Evolutionary conservation across 495 filamentous ascomycete genomes (phyloP), one percentile per base, ranked within the genome.

Genomic region (Mytilinidion resinicola): DNA sequence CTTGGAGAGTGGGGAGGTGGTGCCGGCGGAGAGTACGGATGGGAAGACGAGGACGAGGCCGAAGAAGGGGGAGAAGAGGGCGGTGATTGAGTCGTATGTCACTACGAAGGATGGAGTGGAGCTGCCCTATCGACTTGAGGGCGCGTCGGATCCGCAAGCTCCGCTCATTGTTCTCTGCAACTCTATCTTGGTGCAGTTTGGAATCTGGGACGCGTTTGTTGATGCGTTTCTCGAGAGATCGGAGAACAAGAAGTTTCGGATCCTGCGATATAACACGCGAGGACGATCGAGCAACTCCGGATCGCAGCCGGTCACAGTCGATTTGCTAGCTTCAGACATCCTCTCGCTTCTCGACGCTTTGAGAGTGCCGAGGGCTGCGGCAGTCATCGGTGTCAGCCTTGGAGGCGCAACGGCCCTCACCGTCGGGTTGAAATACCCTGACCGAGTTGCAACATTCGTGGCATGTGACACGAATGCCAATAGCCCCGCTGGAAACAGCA

Each of bases 151-250:
- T 55, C 82, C 82, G 0, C 61, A 77, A 11, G 85, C 86, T 1
- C 88, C 87, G 0, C 78, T 85, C 0, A 78, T 93, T 33, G 81
- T 88, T 36, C 83, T 89, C 55, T 79, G 77, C 70, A 91, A 91
- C 75, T 87, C 84, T 5, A 85, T 93, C 51, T 80, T 93, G 0
- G 84, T 84, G 4, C 79, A 82, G 10, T 77, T 81, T 63, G 77
- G 77, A 72, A 91, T 93, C 77, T 93, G 89, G 89, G 84, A 91
- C 64, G 74, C 73, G 14, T 84, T 91, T 63, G 72, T 90, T 11
- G 72, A 76, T 17, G 65, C 73, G 0, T 82, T 86, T 73, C 77
- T 87, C 56, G 73, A 86, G 35, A 75, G 76, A 39, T 64, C 74
- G 0, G 65, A 76, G 48, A 82, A 87, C 43, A 78, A 80, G 36